These are phyloP conservation scores for Lentinula detonsa DNA, from an alignment of 768 basidiomycete genomes.

Conservation along the genomic window DNA sequence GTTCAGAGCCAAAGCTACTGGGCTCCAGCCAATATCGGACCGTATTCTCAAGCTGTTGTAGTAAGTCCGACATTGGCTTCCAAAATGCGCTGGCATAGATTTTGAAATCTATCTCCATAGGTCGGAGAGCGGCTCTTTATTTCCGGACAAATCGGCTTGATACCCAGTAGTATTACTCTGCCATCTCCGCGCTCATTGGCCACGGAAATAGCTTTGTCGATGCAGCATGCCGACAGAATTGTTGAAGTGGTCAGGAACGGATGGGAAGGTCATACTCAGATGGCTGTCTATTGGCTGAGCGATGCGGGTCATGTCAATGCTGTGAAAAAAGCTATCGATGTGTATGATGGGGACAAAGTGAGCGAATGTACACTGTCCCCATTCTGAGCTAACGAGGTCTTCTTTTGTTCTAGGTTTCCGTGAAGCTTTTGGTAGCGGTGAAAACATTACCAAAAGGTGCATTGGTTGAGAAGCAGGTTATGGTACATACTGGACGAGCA, in stretches of 20 bases:
- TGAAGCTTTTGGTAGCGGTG: conserved; percentile 55
- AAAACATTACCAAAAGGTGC: conserved; percentile 68
- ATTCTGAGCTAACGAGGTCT: neutral
- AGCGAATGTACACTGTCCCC: neutral
- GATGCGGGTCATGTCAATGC: conserved; percentile 28
- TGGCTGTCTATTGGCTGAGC: conserved; percentile 70
- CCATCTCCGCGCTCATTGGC: conserved; percentile 54
- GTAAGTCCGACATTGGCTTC: conserved; percentile 35
- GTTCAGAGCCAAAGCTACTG: conserved; percentile 97
- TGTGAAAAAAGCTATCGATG: conserved; percentile 33
- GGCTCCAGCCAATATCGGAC: conserved; percentile 99
- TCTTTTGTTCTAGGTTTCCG: conserved; percentile 15
- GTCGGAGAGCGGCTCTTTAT: conserved; percentile 74
- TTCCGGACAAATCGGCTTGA: conserved; percentile 92
- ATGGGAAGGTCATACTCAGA: conserved; percentile 60
- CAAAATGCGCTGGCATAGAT: neutral
- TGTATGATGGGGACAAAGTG: conserved; percentile 15
- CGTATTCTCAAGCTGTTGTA: conserved; percentile 90
- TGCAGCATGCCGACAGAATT: conserved; percentile 78
- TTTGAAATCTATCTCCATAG: conserved; percentile 28
- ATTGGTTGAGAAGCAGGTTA: conserved; percentile 68
- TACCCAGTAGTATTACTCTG: conserved; percentile 67
- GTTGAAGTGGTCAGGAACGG: conserved; percentile 49
- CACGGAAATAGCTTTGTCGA: conserved; percentile 63
- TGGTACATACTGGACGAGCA: conserved; percentile 63